A percentile compares a stretch with the other conserved stretches of the same genome.
These are phyloP conservation scores for Globisporangium spiculum DNA, from an alignment of 352 stramenopile genomes.

Conservation along the genomic window DNA sequence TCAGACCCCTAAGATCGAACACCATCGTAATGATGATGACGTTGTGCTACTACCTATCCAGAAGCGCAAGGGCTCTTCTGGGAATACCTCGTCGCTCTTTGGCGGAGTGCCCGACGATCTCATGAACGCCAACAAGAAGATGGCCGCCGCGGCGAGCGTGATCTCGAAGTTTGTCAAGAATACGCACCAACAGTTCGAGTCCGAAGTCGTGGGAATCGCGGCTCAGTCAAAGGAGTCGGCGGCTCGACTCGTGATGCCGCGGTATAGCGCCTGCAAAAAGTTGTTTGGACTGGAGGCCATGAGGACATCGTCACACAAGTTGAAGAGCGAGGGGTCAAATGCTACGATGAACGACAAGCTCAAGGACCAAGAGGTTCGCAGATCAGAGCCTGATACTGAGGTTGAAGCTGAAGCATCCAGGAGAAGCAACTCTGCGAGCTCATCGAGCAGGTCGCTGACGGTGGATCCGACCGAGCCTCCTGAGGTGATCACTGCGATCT, in stretches of 20 bases:
- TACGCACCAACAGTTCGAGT: slow-evolving; percentile 36
- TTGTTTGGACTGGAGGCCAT: slow-evolving; percentile 20
- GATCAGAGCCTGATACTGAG: not conserved
- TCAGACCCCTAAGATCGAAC: not conserved
- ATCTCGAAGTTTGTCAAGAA: slow-evolving; percentile 39
- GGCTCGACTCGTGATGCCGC: slow-evolving; percentile 30
- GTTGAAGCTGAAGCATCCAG: not conserved
- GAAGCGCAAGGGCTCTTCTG: slow-evolving; percentile 10
- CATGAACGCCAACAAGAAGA: slow-evolving; percentile 23
- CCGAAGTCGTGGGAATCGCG: slow-evolving; percentile 33
- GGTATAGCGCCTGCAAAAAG: slow-evolving; percentile 34
- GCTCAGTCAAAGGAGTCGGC: slow-evolving; percentile 40
- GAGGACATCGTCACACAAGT: not conserved
- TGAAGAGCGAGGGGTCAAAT: not conserved
- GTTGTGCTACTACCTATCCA: not conserved
- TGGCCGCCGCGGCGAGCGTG: slow-evolving; percentile 30
- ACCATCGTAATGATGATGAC: not conserved
- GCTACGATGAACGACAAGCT: not conserved
- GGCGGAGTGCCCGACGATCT: slow-evolving; percentile 19
- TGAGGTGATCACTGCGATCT: not conserved
- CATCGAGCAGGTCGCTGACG: slow-evolving; percentile 7
- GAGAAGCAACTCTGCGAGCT: slow-evolving; percentile 3
- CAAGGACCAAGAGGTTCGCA: not conserved
- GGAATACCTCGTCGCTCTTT: slow-evolving; percentile 12
- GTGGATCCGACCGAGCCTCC: not conserved